phyloP scores from a whole-genome alignment of 208 protist species.

The Trichomonas tenax region DNA sequence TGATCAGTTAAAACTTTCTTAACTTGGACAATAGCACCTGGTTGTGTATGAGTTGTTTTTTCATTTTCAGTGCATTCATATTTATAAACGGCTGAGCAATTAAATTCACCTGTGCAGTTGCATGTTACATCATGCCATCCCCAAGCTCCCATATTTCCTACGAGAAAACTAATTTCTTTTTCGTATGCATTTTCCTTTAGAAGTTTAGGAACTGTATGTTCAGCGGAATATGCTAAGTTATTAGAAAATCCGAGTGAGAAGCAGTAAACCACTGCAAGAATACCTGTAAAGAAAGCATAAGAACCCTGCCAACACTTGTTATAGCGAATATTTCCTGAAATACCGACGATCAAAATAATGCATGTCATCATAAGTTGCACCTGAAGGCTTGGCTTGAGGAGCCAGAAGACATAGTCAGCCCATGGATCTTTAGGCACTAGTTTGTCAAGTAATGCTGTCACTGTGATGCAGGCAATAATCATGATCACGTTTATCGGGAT shows the following conservation, averaged over 20 bases:
- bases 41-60: neutral
- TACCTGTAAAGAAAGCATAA: neutral
- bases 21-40: neutral
- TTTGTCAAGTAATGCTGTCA: neutral
- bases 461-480: neutral
- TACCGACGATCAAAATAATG: neutral
- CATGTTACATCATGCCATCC: no score
- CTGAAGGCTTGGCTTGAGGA: neutral
- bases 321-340: neutral
- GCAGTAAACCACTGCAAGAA: neutral
- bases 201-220: neutral
- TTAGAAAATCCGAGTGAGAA: neutral
- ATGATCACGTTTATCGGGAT: neutral
- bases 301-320: neutral
- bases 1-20: neutral
- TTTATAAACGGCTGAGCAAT: no score
- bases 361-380: neutral
- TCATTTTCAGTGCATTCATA: neutral
- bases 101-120: no score
- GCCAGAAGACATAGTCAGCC: neutral
- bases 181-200: neutral
- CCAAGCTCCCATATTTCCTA: no score
- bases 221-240: neutral
- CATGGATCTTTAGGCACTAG: neutral
- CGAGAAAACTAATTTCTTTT: neutral